phyloP scores from a whole-genome alignment of 2,329 filamentous ascomycete species.

The Aspergillus sp. region DNA sequence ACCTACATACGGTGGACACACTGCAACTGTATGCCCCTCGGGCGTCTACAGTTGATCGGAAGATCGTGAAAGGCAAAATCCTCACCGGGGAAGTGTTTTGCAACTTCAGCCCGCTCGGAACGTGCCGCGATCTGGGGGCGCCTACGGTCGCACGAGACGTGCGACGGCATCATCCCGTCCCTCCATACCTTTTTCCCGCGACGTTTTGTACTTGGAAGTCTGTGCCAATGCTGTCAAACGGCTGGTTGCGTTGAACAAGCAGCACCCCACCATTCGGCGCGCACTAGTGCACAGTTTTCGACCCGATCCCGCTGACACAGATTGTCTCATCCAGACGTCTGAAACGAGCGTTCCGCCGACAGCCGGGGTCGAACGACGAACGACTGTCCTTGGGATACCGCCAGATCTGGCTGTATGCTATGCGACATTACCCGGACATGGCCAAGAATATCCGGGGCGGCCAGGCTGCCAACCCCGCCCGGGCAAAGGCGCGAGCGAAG shows the following conservation, averaged over 20 bases:
- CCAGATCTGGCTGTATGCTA: slow-evolving; percentile 32
- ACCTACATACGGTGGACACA: slow-evolving; percentile 29
- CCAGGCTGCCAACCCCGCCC: slow-evolving; percentile 1
- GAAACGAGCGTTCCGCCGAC: slow-evolving; percentile 22
- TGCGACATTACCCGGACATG: slow-evolving; percentile 26
- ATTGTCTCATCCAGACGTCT: slow-evolving; percentile 25
- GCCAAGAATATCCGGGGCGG: slow-evolving; percentile 4
- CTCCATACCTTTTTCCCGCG: slow-evolving; percentile 38
- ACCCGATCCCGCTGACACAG: background rate
- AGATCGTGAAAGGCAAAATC: slow-evolving; percentile 26
- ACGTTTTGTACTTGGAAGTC: slow-evolving; percentile 34
- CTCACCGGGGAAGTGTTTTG: slow-evolving; percentile 32
- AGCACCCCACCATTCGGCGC: background rate
- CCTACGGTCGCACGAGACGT: slow-evolving; percentile 15
- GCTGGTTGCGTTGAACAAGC: slow-evolving; percentile 15
- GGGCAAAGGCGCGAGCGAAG: background rate
- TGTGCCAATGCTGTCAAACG: slow-evolving; percentile 27
- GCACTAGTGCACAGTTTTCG: slow-evolving; percentile 1
- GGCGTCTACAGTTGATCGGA: slow-evolving; percentile 23
- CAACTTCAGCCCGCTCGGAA: slow-evolving; percentile 27
- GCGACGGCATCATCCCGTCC: slow-evolving; percentile 28
- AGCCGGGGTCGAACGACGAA: slow-evolving; percentile 3
- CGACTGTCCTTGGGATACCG: slow-evolving; percentile 18
- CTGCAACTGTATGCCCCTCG: slow-evolving; percentile 33
- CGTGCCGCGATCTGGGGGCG: slow-evolving; percentile 29